These are phyloP conservation scores for Emergomyces africanus DNA, from an alignment of 2,329 filamentous ascomycete genomes.

Conservation along the genomic window DNA sequence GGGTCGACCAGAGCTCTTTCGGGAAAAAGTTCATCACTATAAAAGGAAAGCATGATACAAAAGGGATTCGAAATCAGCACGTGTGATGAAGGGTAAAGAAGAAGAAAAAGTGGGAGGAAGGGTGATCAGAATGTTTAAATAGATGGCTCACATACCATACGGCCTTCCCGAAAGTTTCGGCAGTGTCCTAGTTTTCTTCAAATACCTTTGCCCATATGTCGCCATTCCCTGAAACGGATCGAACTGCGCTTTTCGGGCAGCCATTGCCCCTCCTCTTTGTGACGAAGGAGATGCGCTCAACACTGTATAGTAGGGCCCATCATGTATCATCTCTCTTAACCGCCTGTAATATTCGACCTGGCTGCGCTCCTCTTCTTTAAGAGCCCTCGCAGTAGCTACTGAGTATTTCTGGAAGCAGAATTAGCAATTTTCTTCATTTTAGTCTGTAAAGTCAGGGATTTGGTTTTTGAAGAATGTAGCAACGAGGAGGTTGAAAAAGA, in stretches of 20 bases:
- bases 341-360: slow-evolving; percentile 39
- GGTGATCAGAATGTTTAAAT: background rate
- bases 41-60: background rate
- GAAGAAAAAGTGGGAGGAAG: background rate
- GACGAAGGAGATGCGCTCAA: slow-evolving; percentile 29
- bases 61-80: background rate
- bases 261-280: slow-evolving; percentile 30
- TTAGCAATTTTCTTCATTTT: background rate
- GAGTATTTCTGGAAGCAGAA: slow-evolving; percentile 23
- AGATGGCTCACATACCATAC: slow-evolving; percentile 35
- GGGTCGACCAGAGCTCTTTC: slow-evolving; percentile 42
- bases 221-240: slow-evolving; percentile 51
- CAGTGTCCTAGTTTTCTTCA: slow-evolving; percentile 42
- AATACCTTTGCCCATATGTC: slow-evolving; percentile 46
- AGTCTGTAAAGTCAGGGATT: background rate
- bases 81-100: background rate
- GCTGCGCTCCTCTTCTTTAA: slow-evolving; percentile 31
- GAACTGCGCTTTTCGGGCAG: slow-evolving; percentile 31
- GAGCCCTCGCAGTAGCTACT: slow-evolving; percentile 20
- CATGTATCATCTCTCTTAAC: slow-evolving; percentile 43
- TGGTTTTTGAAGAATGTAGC: background rate
- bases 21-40: slow-evolving; percentile 47
- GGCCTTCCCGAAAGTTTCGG: slow-evolving; percentile 42
- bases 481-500: background rate
- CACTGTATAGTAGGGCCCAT: slow-evolving; percentile 47